Conservation (phyloP, 179 eudicot genomes). For the Heliamphora pulchella region DNA sequence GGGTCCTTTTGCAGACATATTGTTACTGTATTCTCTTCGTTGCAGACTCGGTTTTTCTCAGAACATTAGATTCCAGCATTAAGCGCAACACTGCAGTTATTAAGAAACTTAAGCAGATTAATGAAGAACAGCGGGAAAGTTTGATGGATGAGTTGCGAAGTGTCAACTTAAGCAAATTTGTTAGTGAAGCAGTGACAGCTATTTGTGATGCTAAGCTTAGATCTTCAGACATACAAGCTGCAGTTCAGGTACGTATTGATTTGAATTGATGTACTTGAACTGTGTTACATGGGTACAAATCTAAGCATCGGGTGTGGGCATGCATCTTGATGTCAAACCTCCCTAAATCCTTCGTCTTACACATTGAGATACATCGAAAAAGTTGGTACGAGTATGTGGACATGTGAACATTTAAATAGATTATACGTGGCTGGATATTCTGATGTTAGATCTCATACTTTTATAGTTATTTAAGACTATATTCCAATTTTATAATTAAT, state of each 20-base stretch:
- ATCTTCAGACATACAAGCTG: conserved; percentile 89
- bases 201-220: conserved; percentile 93
- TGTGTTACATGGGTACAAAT: too few species aligned
- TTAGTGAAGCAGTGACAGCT: conserved; percentile 93
- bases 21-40: conserved; percentile 14
- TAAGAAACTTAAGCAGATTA: conserved; percentile 92
- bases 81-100: conserved; percentile 98
- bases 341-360: too few species aligned
- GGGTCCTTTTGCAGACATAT: background rate
- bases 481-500: too few species aligned
- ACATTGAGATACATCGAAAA: too few species aligned
- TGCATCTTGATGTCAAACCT: too few species aligned
- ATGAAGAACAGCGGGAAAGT: conserved; percentile 90
- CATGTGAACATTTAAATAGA: too few species aligned
- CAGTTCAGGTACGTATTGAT: conserved; percentile 70
- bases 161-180: conserved; percentile 95
- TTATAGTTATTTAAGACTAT: too few species aligned
- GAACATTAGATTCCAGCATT: conserved; percentile 92
- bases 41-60: conserved; percentile 69
- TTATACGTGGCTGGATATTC: too few species aligned
- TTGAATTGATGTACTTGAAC: conserved; percentile 1
- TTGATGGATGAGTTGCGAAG: conserved; percentile 86
- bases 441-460: too few species aligned
- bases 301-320: too few species aligned
- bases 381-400: too few species aligned